Conservation (phyloP, 257 asterid genomes). For the Anisodus acutangulus region DNA sequence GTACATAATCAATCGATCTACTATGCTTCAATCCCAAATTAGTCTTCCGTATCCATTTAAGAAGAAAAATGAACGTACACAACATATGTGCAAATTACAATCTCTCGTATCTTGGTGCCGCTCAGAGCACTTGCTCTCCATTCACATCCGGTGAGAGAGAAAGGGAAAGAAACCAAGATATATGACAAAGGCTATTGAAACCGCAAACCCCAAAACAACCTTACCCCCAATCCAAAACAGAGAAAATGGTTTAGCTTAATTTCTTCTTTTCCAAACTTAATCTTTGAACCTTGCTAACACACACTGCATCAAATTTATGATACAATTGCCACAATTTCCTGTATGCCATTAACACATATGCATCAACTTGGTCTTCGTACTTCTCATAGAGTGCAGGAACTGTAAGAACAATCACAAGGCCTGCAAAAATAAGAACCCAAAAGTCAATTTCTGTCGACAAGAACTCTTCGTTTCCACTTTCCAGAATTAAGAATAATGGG, state of each 20-base stretch:
- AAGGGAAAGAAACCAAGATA: background rate
- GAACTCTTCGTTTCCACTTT: background rate
- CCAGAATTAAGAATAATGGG: background rate
- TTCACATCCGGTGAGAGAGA: background rate
- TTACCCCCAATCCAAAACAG: background rate
- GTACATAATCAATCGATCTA: slow-evolving; percentile 1
- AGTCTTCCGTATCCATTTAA: background rate
- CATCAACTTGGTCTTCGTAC: slow-evolving; percentile 58
- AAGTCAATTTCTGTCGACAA: background rate
- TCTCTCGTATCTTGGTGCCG: background rate
- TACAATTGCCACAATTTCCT: slow-evolving; percentile 45
- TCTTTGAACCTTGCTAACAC: slow-evolving; percentile 44
- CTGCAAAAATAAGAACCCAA: slow-evolving; percentile 44
- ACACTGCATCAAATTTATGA: slow-evolving; percentile 54
- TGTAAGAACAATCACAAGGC: slow-evolving; percentile 61
- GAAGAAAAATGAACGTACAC: slow-evolving; percentile 1
- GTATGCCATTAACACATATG: slow-evolving; percentile 41
- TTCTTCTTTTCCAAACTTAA: slow-evolving; percentile 70
- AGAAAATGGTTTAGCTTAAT: slow-evolving; percentile 48
- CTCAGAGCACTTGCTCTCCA: background rate
- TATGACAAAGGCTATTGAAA: background rate
- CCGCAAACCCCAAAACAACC: slow-evolving; percentile 25
- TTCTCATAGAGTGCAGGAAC: slow-evolving; percentile 76
- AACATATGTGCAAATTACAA: slow-evolving; percentile 19
- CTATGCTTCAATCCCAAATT: background rate